Evolutionary conservation across 495 filamentous ascomycete species (phyloP), one percentile per base, ranked within the genome.

Genomic region (Xylaria bambusicola): DNA sequence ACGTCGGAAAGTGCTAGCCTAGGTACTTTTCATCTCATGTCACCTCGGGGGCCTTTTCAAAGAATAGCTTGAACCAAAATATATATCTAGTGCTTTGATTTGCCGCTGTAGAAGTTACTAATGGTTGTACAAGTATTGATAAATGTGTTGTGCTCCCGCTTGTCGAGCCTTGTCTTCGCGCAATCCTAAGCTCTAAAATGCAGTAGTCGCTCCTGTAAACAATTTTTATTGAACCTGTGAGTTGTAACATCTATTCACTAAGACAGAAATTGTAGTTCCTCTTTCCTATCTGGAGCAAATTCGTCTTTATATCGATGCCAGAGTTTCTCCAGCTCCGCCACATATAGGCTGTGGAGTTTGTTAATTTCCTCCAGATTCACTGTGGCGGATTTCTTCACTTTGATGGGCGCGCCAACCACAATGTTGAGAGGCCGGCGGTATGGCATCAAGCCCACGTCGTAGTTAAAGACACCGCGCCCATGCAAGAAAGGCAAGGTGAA

Each of bases 361-460:
- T 95, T 86, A 59, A 98, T 83, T 66, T 97, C 93, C 17, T 74
- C 75, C 40, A 86, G 82, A 49, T 88, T 80, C 1, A 62, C 61
- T 47, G 68, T 56, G 53, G 75, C 65, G 26, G 77, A 68, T 54
- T 84, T 75, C 67, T 85, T 82, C 15, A 96, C 89, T 54, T 81
- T 77, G 55, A 97, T 89, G 2, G 92, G 90, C 56, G 81, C 77
- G 2, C 93, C 93, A 6, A 96, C 89, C 7, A 98, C 93, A 33
- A 96, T 82, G 66, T 98, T 93, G 40, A 98, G 63, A 15, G 92
- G 87, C 35, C 86, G 77, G 33, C 95, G 83, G 73, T 98, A 98
- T 6, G 94, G 94, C 90, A 98, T 89, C 52, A 98, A 68, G 0
- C 94, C 94, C 1, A 97, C 90, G 70, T 98, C 94, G 62, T 98